phyloP scores from a whole-genome alignment of 1,284 basidiomycete genomes.

The Blastosporella zonata region DNA sequence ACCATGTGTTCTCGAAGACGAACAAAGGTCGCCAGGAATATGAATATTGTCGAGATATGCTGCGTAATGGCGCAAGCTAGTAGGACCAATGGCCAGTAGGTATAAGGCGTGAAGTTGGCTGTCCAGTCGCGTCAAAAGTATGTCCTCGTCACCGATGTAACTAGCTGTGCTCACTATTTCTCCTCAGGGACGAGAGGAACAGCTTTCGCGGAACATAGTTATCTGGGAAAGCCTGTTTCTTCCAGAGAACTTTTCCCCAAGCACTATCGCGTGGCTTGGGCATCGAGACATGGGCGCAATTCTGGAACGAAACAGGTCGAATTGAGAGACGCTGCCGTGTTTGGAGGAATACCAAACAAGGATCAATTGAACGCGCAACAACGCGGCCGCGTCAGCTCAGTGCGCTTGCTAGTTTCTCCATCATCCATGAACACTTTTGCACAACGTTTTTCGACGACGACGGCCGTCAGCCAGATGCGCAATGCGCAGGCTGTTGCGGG shows the following conservation, averaged over 20 bases:
- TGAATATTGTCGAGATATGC: constrained; percentile 75
- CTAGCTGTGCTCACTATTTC: constrained; percentile 61
- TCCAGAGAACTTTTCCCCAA: constrained; percentile 90
- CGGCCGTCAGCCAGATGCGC: constrained; percentile 46
- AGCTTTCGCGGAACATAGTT: constrained; percentile 81
- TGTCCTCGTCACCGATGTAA: neutral
- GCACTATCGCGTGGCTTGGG: constrained; percentile 18
- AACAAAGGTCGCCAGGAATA: constrained; percentile 82
- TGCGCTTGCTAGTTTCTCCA: constrained; percentile 10
- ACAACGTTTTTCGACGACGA: constrained; percentile 59
- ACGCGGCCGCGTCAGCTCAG: constrained; percentile 43
- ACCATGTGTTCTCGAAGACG: constrained; percentile 62
- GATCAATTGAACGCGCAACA: constrained; percentile 31
- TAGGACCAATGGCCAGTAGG: constrained; percentile 70
- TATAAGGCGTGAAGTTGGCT: constrained; percentile 78
- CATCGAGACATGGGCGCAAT: constrained; percentile 18
- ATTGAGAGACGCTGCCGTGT: constrained; percentile 6
- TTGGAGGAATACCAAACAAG: constrained; percentile 28
- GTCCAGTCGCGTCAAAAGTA: constrained; percentile 14
- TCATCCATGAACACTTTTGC: constrained; percentile 75
- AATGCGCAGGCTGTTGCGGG: constrained; percentile 47
- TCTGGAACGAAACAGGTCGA: neutral
- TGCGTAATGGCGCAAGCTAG: constrained; percentile 82
- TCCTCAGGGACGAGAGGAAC: constrained; percentile 77
- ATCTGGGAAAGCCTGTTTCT: constrained; percentile 73